Percentiles rank a stretch among this genome's conserved stretches.
Evolutionary conservation across 495 filamentous ascomycete genomes (phyloP).

Genomic region (Massariosphaeria phaeospora): DNA sequence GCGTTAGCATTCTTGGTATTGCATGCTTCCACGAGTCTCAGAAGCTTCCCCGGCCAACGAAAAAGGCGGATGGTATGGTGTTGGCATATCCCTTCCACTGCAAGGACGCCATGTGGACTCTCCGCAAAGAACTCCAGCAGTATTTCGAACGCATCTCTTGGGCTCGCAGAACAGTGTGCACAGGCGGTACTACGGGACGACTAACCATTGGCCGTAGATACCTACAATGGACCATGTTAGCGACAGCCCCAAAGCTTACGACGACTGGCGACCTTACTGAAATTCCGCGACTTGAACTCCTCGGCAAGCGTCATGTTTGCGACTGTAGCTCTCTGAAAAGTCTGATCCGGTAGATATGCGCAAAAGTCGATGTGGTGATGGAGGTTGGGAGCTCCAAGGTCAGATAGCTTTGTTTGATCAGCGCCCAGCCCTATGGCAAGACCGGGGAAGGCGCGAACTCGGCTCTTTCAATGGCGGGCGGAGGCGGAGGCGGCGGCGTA

Average conservation of each 20-base stretch:
- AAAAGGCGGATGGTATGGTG: no score
- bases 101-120: no score
- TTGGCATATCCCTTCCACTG: neutral
- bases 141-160: neutral
- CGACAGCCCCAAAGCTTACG: conserved; percentile 17
- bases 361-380: neutral
- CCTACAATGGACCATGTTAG: conserved; percentile 52
- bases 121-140: no score
- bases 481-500: neutral
- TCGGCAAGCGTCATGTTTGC: conserved; percentile 48
- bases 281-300: conserved; percentile 94
- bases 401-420: no score
- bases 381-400: neutral
- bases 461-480: neutral
- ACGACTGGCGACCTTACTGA: conserved; percentile 64
- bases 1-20: conserved; percentile 1
- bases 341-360: neutral
- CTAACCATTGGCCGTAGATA: conserved; percentile 99
- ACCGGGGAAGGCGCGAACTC: neutral
- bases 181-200: conserved; percentile 28
- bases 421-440: conserved; percentile 3
- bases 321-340: neutral
- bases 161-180: neutral
- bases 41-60: no score
- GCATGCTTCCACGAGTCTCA: no score